phyloP scores from a whole-genome alignment of 345 rosid genomes.

The Hibiscus mutabilis region DNA sequence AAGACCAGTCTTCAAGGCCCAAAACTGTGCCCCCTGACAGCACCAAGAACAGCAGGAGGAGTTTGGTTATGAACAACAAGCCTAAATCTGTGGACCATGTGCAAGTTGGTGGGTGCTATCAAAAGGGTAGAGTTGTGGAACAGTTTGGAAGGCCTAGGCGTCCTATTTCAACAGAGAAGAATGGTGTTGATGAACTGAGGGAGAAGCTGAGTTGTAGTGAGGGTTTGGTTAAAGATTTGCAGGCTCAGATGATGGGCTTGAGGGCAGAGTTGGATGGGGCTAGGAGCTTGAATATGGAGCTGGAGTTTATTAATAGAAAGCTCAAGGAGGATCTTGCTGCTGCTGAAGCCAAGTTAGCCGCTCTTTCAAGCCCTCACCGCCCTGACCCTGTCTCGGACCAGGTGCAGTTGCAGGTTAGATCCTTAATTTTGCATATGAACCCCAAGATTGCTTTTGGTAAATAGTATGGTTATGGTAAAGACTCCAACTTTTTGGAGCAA shows the following conservation, averaged over 20 bases:
- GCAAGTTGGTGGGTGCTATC: conserved; percentile 28
- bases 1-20: conserved; percentile 32
- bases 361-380: conserved; percentile 28
- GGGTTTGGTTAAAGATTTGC: conserved; percentile 52
- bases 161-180: conserved; percentile 21
- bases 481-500: not conserved
- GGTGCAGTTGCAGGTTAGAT: conserved; percentile 21
- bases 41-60: conserved; percentile 33
- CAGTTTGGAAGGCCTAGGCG: conserved; percentile 52
- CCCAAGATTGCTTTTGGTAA: not conserved
- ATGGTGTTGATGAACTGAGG: conserved; percentile 35
- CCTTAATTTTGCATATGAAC: not conserved
- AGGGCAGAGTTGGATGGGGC: conserved; percentile 56
- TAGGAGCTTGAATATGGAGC: conserved; percentile 40
- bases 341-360: conserved; percentile 52
- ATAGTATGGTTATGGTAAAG: not conserved
- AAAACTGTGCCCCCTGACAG: conserved; percentile 32
- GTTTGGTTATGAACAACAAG: conserved; percentile 22
- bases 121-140: conserved; percentile 32
- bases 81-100: conserved; percentile 40
- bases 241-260: conserved; percentile 44
- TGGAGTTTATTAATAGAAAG: conserved; percentile 46
- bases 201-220: conserved; percentile 49
- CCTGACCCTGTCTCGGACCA: conserved; percentile 3
- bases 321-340: conserved; percentile 54